Evolutionary conservation across 306 rosid species (phyloP).

Genomic region (Acacia crassicarpa): DNA sequence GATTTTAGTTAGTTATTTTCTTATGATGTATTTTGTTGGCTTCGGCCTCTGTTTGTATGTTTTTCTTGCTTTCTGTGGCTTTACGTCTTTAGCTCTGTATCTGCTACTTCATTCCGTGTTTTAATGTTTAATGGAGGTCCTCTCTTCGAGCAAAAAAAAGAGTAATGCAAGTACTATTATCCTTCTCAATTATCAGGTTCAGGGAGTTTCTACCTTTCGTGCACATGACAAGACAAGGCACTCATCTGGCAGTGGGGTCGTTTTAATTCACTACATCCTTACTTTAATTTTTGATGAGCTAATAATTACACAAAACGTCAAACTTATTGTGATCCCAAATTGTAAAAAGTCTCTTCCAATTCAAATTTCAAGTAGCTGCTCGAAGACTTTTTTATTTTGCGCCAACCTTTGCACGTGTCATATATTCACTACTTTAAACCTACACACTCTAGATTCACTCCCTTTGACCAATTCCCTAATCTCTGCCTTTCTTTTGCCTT

Average conservation of each 20-base stretch:
- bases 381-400: background rate
- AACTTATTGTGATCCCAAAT: background rate
- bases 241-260: slow-evolving; percentile 20
- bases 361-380: background rate
- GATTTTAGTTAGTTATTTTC: too few relatives aligned
- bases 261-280: slow-evolving; percentile 18
- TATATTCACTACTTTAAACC: background rate
- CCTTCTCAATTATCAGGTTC: background rate
- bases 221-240: background rate
- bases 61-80: too few relatives aligned
- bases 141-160: too few relatives aligned
- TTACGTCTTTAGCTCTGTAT: too few relatives aligned
- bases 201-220: background rate
- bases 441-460: slow-evolving; percentile 10
- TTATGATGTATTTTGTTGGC: too few relatives aligned
- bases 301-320: background rate
- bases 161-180: too few relatives aligned
- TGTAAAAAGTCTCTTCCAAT: background rate
- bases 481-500: too few relatives aligned
- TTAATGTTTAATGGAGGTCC: too few relatives aligned
- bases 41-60: too few relatives aligned
- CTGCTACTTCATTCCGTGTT: too few relatives aligned
- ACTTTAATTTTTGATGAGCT: background rate
- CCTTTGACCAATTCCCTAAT: slow-evolving; percentile 37
- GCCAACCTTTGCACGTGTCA: slow-evolving; percentile 42